Percentiles rank a stretch among this genome's conserved stretches.
Conservation (phyloP, 202 grass and related monocot genomes). For the Dendrocalamus latiflorus region DNA sequence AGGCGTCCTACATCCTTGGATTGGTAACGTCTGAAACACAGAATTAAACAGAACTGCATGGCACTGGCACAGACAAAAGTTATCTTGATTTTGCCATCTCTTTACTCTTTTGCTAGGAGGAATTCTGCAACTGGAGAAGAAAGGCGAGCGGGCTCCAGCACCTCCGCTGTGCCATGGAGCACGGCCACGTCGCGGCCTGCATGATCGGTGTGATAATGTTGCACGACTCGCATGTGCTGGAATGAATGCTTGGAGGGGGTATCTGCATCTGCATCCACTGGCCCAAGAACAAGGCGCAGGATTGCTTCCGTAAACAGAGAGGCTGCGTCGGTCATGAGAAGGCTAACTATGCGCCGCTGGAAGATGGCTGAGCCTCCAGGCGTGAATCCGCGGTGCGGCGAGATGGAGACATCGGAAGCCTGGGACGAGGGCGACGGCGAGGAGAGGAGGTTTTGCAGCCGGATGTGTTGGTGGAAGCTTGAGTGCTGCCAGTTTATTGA, state of each 20-base stretch:
- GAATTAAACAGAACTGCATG: not conserved
- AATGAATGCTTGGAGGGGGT: not conserved
- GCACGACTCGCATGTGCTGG: not conserved
- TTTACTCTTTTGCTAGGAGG: slow-evolving; percentile 22
- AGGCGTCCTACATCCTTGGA: slow-evolving; percentile 45
- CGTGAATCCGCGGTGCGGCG: slow-evolving; percentile 9
- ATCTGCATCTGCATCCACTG: not conserved
- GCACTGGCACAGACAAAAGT: not conserved
- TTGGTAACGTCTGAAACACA: not conserved
- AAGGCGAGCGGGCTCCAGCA: slow-evolving; percentile 9
- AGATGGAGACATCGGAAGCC: not conserved
- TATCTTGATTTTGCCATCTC: not conserved
- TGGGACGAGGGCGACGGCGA: slow-evolving; percentile 12
- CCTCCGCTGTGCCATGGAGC: slow-evolving; percentile 47
- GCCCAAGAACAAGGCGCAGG: not conserved
- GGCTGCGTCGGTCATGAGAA: slow-evolving; percentile 25
- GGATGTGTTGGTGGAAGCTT: slow-evolving; percentile 28
- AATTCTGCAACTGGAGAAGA: slow-evolving; percentile 31
- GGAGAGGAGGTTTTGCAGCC: slow-evolving; percentile 43
- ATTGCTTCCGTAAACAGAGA: not conserved
- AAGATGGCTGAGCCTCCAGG: not conserved
- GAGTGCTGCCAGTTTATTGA: slow-evolving; percentile 31
- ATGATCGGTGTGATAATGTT: slow-evolving; percentile 30
- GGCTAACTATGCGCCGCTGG: slow-evolving; percentile 31
- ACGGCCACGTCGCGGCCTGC: slow-evolving; percentile 25